Conservation (phyloP, 2,329 filamentous ascomycete species). For the Phaeosphaeriaceae sp. region DNA sequence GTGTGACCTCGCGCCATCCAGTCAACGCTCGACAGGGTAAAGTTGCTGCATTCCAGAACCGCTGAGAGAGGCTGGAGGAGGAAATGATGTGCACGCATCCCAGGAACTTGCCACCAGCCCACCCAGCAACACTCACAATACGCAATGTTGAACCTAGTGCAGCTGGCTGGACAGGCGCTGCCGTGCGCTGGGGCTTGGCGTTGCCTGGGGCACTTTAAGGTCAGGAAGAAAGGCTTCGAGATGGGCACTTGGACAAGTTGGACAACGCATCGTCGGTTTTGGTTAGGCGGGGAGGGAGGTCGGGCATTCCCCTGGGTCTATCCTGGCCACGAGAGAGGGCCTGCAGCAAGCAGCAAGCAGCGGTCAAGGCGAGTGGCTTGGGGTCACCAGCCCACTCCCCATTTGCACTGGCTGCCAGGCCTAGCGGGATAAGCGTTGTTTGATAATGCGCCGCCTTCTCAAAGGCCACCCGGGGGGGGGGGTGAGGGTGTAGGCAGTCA, state of each 20-base stretch:
- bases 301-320: conserved; percentile 21
- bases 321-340: conserved; percentile 28
- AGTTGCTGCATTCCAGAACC: conserved; percentile 30
- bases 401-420: conserved; percentile 29
- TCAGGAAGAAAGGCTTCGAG: no score
- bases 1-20: conserved; percentile 10
- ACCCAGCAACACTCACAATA: conserved; percentile 9
- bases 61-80: conserved; percentile 11
- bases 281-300: conserved; percentile 15
- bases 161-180: conserved; percentile 16
- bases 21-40: conserved; percentile 3
- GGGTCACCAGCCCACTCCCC: conserved; percentile 30
- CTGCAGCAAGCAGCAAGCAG: conserved; percentile 32
- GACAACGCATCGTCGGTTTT: conserved; percentile 17
- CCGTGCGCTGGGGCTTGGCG: not conserved
- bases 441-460: conserved; percentile 29
- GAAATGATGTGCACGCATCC: conserved; percentile 29
- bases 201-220: not conserved
- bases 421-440: conserved; percentile 37
- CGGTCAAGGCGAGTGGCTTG: conserved; percentile 29
- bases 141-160: not conserved
- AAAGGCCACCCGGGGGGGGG: not conserved
- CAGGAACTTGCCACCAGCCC: conserved; percentile 21
- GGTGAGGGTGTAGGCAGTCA: no score
- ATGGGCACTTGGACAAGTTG: not conserved